Conservation (phyloP, 108 stramenopile genomes). For the Chaetoceros muelleri region DNA sequence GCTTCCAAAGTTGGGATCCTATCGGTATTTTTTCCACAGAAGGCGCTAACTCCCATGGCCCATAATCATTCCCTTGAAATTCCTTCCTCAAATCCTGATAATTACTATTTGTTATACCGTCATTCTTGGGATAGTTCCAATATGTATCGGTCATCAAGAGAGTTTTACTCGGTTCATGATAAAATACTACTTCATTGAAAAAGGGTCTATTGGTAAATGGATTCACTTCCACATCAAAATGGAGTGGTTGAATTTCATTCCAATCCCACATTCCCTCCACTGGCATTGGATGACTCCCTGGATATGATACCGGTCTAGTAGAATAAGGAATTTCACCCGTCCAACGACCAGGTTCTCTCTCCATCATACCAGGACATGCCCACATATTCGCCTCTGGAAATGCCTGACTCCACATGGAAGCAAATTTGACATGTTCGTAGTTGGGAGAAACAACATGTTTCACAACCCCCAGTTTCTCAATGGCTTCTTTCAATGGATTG, state of each 20-base stretch:
- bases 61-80: slow-evolving; percentile 33
- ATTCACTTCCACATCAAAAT: slow-evolving; percentile 65
- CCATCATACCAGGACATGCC: slow-evolving; percentile 73
- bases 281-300: slow-evolving; percentile 1
- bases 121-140: slow-evolving; percentile 76
- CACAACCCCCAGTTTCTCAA: slow-evolving; percentile 51
- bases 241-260: slow-evolving; percentile 44
- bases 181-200: slow-evolving; percentile 81
- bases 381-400: slow-evolving; percentile 61
- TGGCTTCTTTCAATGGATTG: slow-evolving; percentile 24
- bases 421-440: slow-evolving; percentile 81
- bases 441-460: slow-evolving; percentile 71
- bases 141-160: slow-evolving; percentile 71
- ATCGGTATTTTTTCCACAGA: slow-evolving; percentile 47
- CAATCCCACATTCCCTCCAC: slow-evolving; percentile 45
- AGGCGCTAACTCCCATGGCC: slow-evolving; percentile 68
- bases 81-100: slow-evolving; percentile 12
- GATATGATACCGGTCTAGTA: slow-evolving; percentile 27
- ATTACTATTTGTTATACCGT: slow-evolving; percentile 62
- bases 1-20: slow-evolving; percentile 53
- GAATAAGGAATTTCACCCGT: slow-evolving; percentile 50
- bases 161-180: slow-evolving; percentile 50
- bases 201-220: slow-evolving; percentile 76
- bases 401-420: slow-evolving; percentile 39
- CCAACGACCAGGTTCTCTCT: slow-evolving; percentile 39